Evolutionary conservation across 768 basidiomycete species (phyloP).

Genomic region (Termitomyces sp.): DNA sequence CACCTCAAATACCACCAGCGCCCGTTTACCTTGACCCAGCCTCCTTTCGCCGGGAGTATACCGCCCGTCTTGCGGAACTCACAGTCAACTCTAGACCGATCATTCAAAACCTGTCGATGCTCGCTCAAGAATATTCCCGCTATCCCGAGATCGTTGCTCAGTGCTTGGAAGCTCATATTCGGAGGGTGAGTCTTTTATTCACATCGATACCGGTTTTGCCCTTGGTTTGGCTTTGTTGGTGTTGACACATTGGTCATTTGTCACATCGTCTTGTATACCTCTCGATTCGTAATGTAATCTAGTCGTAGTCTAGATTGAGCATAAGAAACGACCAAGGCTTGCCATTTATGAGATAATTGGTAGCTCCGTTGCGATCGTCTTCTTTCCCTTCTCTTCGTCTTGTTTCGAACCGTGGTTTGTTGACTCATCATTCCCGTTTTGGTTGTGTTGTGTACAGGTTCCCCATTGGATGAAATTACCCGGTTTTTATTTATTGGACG

Average conservation of each 20-base stretch:
- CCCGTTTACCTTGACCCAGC: constrained; percentile 53
- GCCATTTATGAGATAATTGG: constrained; percentile 22
- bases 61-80: constrained; percentile 69
- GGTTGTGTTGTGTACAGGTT: constrained; percentile 52
- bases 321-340: constrained; percentile 32
- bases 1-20: constrained; percentile 36
- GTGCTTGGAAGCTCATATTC: constrained; percentile 81
- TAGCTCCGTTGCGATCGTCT: constrained; percentile 12
- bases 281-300: constrained; percentile 37
- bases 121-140: constrained; percentile 82
- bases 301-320: constrained; percentile 34
- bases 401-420: constrained; percentile 45
- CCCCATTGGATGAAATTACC: constrained; percentile 89
- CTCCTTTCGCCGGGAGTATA: constrained; percentile 77
- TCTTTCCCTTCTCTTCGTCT: constrained; percentile 8
- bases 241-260: constrained; percentile 1
- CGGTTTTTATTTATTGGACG: constrained; percentile 92
- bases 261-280: constrained; percentile 13
- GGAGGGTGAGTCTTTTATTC: constrained; percentile 67
- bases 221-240: constrained; percentile 11
- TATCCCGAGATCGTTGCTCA: constrained; percentile 78
- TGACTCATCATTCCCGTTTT: constrained; percentile 61
- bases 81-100: constrained; percentile 94
- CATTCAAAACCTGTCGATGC: constrained; percentile 89
- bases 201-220: constrained; percentile 18